A percentile compares a stretch with the other conserved stretches of the same genome.
Evolutionary conservation across 306 rosid genomes (phyloP).

Genomic region (Dalbergia oliveri): DNA sequence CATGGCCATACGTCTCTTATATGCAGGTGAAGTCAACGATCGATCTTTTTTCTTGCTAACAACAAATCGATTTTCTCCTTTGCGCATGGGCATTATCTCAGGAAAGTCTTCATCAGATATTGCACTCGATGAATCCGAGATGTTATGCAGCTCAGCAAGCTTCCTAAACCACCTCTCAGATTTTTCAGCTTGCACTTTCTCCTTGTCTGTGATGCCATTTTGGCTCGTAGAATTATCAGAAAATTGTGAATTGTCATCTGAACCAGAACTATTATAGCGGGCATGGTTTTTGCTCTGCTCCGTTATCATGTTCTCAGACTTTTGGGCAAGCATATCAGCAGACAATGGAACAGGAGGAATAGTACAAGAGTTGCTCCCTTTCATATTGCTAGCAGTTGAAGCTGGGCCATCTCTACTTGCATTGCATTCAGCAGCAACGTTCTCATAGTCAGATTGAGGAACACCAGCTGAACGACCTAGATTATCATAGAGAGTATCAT

Average conservation of each 20-base stretch:
- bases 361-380: conserved; percentile 53
- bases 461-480: conserved; percentile 40
- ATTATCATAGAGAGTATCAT: conserved; percentile 54
- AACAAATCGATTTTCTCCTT: conserved; percentile 93
- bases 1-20: conserved; percentile 77
- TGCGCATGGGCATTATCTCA: conserved; percentile 92
- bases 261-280: conserved; percentile 41
- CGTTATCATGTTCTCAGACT: conserved; percentile 51
- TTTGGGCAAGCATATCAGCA: conserved; percentile 60
- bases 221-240: conserved; percentile 46
- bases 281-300: conserved; percentile 49
- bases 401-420: conserved; percentile 36
- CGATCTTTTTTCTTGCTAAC: conserved; percentile 91
- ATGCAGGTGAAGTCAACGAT: conserved; percentile 84
- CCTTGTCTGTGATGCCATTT: conserved; percentile 50
- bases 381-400: conserved; percentile 35
- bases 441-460: conserved; percentile 46
- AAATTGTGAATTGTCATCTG: conserved; percentile 38
- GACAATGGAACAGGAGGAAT: conserved; percentile 68
- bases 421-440: conserved; percentile 42
- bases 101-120: conserved; percentile 89
- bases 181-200: conserved; percentile 76
- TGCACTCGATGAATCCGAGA: conserved; percentile 66
- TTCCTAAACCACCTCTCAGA: conserved; percentile 91
- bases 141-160: conserved; percentile 84